phyloP scores from a whole-genome alignment of 1,139 yeast species.

The Yamadazyma friedrichii region DNA sequence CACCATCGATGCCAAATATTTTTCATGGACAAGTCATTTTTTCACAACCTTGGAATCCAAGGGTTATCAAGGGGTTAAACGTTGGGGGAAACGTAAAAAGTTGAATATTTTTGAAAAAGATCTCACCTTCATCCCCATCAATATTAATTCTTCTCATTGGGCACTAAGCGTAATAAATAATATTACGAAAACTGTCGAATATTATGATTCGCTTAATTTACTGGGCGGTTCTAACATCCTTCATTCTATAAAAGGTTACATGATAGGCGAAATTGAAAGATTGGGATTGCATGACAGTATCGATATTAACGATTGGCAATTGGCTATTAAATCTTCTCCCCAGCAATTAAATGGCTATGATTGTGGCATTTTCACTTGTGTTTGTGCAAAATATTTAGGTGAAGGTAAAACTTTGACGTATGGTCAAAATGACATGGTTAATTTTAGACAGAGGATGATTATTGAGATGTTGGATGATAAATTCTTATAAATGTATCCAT shows the following conservation, averaged over 20 bases:
- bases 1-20: conserved; percentile 38
- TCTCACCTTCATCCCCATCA: conserved; percentile 77
- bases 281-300: conserved; percentile 30
- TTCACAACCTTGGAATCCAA: conserved; percentile 65
- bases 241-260: conserved; percentile 54
- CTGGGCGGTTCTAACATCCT: conserved; percentile 48
- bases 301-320: conserved; percentile 31
- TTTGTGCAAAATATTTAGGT: conserved; percentile 66
- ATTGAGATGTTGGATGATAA: conserved; percentile 33
- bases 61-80: conserved; percentile 79
- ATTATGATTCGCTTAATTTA: conserved; percentile 71
- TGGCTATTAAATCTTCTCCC: conserved; percentile 55
- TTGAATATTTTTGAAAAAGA: conserved; percentile 64
- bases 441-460: conserved; percentile 71
- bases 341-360: conserved; percentile 89
- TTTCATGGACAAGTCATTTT: conserved; percentile 86
- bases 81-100: conserved; percentile 90
- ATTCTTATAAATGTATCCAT: not conserved
- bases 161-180: conserved; percentile 81
- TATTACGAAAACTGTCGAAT: conserved; percentile 53
- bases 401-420: conserved; percentile 49
- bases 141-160: conserved; percentile 87
- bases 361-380: conserved; percentile 93
- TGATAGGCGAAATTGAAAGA: conserved; percentile 56
- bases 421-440: conserved; percentile 68